phyloP scores from a whole-genome alignment of 768 basidiomycete genomes.

The Infundibulicybe gibba region DNA sequence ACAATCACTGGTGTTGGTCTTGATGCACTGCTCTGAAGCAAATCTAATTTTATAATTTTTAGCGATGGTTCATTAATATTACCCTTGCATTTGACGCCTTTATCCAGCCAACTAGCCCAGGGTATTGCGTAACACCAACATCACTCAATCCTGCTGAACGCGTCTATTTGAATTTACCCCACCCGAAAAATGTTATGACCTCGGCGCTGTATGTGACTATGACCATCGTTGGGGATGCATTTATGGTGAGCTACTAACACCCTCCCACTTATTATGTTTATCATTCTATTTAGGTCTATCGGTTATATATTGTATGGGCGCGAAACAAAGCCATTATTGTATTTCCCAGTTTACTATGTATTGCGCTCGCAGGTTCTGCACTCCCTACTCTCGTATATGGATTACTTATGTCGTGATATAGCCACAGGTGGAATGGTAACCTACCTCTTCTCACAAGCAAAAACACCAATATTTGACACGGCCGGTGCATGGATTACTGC shows the following conservation, averaged over 20 bases:
- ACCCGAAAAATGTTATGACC: constrained; percentile 4
- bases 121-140: constrained; percentile 4
- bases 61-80: too few relatives aligned
- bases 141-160: constrained; percentile 8
- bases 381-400: too few relatives aligned
- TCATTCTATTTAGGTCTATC: constrained; percentile 5
- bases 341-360: constrained; percentile 5
- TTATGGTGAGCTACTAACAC: constrained; percentile 5
- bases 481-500: constrained; percentile 17
- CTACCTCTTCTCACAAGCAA: constrained; percentile 14
- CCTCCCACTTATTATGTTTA: neutral
- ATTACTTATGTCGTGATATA: neutral
- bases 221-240: constrained; percentile 9
- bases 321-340: constrained; percentile 6
- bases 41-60: too few relatives aligned
- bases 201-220: constrained; percentile 9
- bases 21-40: too few relatives aligned
- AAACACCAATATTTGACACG: constrained; percentile 14
- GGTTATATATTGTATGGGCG: constrained; percentile 10
- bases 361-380: constrained; percentile 3
- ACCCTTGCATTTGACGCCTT: constrained; percentile 8
- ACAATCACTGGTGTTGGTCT: constrained; percentile 14
- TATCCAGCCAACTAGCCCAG: constrained; percentile 3
- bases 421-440: constrained; percentile 12
- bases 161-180: constrained; percentile 8